Conservation (phyloP, 2,329 filamentous ascomycete genomes). For the Penicillium hesseltinei region DNA sequence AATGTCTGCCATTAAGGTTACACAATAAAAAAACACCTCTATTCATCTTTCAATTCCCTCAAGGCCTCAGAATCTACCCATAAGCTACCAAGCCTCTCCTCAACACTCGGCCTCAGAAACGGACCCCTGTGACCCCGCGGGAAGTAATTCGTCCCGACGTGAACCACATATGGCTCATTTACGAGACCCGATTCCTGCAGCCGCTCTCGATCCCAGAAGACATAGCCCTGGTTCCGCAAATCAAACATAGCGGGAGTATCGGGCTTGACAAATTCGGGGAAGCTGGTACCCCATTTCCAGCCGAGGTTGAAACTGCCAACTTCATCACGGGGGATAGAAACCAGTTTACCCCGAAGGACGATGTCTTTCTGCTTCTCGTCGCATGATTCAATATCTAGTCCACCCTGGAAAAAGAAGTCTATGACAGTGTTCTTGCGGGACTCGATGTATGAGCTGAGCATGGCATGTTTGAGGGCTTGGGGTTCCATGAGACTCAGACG, state of each 20-base stretch:
- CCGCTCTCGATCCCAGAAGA: slow-evolving; percentile 1
- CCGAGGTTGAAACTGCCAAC: not conserved
- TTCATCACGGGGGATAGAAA: not conserved
- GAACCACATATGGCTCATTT: not conserved
- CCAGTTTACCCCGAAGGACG: not conserved
- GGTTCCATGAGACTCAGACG: not conserved
- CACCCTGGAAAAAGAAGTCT: not conserved
- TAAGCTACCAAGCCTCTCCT: not conserved
- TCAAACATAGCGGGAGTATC: not conserved
- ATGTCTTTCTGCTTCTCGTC: not conserved
- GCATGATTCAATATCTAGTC: not conserved
- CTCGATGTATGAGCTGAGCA: not conserved
- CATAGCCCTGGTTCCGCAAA: not conserved
- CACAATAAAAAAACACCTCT: not conserved
- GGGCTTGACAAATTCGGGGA: not conserved
- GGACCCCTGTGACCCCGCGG: not conserved
- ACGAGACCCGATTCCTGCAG: not conserved
- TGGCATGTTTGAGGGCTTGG: not conserved
- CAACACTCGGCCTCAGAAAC: not conserved
- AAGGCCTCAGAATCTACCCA: not conserved
- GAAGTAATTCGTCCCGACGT: not conserved
- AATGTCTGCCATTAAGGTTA: no score
- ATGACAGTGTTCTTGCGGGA: not conserved
- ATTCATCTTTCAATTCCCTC: not conserved
- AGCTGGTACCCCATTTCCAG: slow-evolving; percentile 4